Percentiles rank a stretch among this genome's conserved stretches.
These are phyloP conservation scores for Jatropha multifida DNA, from an alignment of 441 rosid species.

Conservation along the genomic window DNA sequence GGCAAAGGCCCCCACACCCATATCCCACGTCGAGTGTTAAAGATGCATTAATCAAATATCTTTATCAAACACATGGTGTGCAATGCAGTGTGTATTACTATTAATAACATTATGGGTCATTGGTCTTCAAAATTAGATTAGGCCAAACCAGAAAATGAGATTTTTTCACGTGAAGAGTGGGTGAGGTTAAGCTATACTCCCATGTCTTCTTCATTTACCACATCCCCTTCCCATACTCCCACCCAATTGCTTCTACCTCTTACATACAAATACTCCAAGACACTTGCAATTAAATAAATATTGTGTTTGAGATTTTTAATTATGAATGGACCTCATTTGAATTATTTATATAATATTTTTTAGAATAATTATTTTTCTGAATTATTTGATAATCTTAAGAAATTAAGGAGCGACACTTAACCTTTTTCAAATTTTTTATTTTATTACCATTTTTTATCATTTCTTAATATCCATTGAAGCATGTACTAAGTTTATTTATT, in stretches of 20 bases:
- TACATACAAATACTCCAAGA: not conserved
- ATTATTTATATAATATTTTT: no score
- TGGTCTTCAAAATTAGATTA: not conserved
- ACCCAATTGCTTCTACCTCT: no score
- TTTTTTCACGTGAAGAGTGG: constrained; percentile 27
- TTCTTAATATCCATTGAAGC: no score
- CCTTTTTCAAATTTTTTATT: no score
- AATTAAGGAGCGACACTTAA: no score
- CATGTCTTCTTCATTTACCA: constrained; percentile 16
- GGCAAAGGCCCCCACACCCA: not conserved
- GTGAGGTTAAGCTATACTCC: constrained; percentile 5
- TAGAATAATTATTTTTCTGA: no score
- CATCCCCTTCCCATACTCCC: not conserved
- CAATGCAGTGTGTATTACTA: not conserved
- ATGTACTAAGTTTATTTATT: no score
- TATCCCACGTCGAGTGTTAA: not conserved
- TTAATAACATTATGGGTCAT: constrained; percentile 1
- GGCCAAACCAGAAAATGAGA: constrained; percentile 25
- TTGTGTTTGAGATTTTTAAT: not conserved
- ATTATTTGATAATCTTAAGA: no score
- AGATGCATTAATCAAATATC: not conserved
- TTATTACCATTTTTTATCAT: no score
- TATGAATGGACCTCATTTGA: no score
- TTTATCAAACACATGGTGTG: constrained; percentile 7
- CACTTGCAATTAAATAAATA: not conserved